A percentile compares a stretch with the other conserved stretches of the same genome.
phyloP scores from a whole-genome alignment of 495 filamentous ascomycete species.

The Bombardia bombarda region DNA sequence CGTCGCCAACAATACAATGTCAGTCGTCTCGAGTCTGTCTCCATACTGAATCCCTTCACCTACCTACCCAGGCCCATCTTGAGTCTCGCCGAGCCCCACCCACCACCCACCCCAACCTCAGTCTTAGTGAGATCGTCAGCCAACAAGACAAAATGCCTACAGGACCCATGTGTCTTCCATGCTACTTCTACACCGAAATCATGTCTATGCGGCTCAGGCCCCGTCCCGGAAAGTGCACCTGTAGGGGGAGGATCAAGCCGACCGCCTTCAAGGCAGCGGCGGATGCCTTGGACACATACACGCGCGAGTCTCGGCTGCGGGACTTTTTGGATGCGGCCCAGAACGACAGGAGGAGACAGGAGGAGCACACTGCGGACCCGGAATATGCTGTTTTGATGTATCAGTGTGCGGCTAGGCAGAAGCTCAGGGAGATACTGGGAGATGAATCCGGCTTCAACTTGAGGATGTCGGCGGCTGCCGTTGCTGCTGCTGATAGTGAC shows the following conservation, averaged over 20 bases:
- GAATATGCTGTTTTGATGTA: background rate
- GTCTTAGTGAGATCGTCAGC: background rate
- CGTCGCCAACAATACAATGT: no score
- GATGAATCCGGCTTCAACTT: no score
- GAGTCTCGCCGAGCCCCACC: no score
- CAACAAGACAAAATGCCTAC: background rate
- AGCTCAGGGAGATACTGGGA: no score
- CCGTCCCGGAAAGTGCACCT: no score
- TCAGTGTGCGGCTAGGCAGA: conserved; percentile 3
- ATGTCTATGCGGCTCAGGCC: background rate
- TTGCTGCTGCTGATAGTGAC: no score
- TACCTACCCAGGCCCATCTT: no score
- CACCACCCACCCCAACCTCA: no score
- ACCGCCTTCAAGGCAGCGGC: background rate
- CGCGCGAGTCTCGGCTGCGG: conserved; percentile 1
- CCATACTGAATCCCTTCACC: no score
- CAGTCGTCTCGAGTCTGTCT: no score
- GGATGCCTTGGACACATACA: background rate
- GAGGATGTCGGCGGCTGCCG: no score
- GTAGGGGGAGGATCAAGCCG: no score
- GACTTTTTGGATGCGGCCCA: conserved; percentile 5
- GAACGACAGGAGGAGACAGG: background rate
- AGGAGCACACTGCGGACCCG: conserved; percentile 8
- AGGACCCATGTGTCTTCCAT: background rate
- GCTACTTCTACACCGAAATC: background rate